Base-by-base conservation (phyloP, 805 yeast genomes). In the Nakazawaea wickerhamii region DNA sequence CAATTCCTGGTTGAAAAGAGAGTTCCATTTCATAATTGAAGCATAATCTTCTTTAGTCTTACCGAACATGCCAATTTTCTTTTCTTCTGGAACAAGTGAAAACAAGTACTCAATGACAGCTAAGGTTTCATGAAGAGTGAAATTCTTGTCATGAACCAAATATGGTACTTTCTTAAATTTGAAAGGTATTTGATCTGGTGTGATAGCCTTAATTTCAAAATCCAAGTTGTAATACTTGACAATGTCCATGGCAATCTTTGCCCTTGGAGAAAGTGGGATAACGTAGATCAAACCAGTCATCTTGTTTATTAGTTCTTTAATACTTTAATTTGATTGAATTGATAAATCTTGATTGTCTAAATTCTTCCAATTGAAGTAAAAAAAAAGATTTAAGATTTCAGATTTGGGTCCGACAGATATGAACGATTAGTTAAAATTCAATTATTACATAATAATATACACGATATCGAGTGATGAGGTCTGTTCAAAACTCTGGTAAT, bases 1-100 rank as follows among this genome's bases (percentile, higher is more conserved):
- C 45, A 84, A 53, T 55, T 90, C 96, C 53, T 75, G 55, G 72
- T 83, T 86, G 62, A 79, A 71, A 53, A 85, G 67, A 2, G 95
- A 85, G 61, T 80, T 55, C 95, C 95, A 89, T 67, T 71, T 79
- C 53, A 89, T 61, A 55, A 88, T 70, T 55, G 64, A 64, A 47
- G 85, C 87, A 59, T 77, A 71, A 55, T 84, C 86, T 51, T 67
- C 65, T 50, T 75, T 64, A 61, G 71, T 71, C 62, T 77, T 74
- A 56, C 96, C 97, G 58, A 37, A 42, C 32, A 35, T 30, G 47
- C 63, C 61, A n/a, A 65, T 54, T 48, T 59, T 52, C 39, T 52
- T 55, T 39, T 70, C 78, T 21, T 4, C 13, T 15, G 26, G 9
- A 50, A 68, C 70, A 50, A 71, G 61, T 47, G 71, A 65, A 45